phyloP scores from a whole-genome alignment of 2,329 filamentous ascomycete species.

The Alternaria sp. region DNA sequence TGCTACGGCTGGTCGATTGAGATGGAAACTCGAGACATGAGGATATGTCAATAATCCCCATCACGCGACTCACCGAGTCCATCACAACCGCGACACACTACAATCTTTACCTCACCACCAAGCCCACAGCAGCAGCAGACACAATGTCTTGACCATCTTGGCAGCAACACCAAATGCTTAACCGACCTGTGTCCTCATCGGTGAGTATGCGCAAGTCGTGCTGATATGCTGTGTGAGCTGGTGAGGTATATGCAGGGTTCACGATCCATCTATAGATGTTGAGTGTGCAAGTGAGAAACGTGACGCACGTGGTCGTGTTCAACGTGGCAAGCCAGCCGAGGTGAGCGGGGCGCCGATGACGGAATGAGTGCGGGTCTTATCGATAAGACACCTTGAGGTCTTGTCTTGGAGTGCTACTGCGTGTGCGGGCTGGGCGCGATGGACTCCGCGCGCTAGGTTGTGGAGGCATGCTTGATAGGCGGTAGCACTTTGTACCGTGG shows the following conservation, averaged over 20 bases:
- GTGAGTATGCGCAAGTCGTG: neutral
- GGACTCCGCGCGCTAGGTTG: neutral
- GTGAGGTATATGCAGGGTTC: neutral
- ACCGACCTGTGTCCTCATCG: neutral
- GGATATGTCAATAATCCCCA: neutral
- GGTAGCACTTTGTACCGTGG: neutral
- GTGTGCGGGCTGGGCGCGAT: neutral
- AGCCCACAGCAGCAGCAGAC: neutral
- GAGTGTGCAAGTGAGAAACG: neutral
- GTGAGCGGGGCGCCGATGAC: neutral
- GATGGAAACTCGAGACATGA: neutral
- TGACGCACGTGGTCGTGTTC: neutral
- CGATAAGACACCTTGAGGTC: neutral
- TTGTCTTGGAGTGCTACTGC: neutral
- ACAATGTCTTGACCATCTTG: neutral
- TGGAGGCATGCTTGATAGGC: neutral
- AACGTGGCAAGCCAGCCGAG: neutral
- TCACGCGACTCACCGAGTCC: neutral
- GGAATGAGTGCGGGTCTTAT: neutral
- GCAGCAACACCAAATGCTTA: neutral
- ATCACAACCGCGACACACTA: neutral
- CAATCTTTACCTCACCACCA: neutral
- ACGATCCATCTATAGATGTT: neutral
- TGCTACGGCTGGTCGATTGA: neutral
- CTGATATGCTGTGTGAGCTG: neutral